Evolutionary conservation across 2,329 filamentous ascomycete species (phyloP).

Genomic region (Spiromastix sp.): DNA sequence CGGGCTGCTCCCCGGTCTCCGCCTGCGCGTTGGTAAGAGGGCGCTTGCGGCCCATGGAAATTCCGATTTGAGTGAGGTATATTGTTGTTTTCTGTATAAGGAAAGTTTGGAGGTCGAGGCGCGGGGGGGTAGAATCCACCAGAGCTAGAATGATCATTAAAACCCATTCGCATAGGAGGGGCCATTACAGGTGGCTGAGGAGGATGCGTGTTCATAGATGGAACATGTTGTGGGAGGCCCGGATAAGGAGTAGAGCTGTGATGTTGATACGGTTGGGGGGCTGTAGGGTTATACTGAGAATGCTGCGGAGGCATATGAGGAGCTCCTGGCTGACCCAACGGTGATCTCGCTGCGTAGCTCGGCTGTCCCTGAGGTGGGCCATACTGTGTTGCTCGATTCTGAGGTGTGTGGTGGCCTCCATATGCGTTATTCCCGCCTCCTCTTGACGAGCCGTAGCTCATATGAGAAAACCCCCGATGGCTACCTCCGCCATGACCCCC

Average conservation of each 20-base stretch:
- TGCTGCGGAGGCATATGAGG: slow-evolving; percentile 13
- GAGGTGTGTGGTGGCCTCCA: slow-evolving; percentile 9
- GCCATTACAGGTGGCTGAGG: slow-evolving; percentile 39
- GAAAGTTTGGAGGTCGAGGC: slow-evolving; percentile 39
- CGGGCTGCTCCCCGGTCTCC: slow-evolving; percentile 14
- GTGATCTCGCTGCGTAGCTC: slow-evolving; percentile 1
- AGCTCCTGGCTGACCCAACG: slow-evolving; percentile 2
- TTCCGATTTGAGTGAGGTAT: slow-evolving; percentile 21
- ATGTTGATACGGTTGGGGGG: slow-evolving; percentile 12
- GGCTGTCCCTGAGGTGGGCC: slow-evolving; percentile 4
- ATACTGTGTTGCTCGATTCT: slow-evolving; percentile 9
- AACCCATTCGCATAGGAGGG: slow-evolving; percentile 46
- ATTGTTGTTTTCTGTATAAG: slow-evolving; percentile 26
- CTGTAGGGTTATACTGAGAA: slow-evolving; percentile 14
- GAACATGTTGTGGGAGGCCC: slow-evolving; percentile 15
- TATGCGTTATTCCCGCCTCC: slow-evolving; percentile 6
- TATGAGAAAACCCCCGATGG: slow-evolving; percentile 15
- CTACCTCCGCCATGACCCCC: slow-evolving; percentile 17
- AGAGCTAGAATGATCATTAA: slow-evolving; percentile 24
- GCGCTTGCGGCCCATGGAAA: slow-evolving; percentile 14
- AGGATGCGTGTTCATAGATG: slow-evolving; percentile 3
- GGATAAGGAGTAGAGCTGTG: slow-evolving; percentile 17
- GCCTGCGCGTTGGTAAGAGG: slow-evolving; percentile 10
- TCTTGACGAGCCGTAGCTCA: slow-evolving; percentile 15
- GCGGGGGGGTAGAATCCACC: slow-evolving; percentile 10